Percentiles rank a stretch among this genome's conserved stretches.
These are phyloP conservation scores for Camellia japonica DNA, from an alignment of 148 eudicot genomes.

Conservation along the genomic window DNA sequence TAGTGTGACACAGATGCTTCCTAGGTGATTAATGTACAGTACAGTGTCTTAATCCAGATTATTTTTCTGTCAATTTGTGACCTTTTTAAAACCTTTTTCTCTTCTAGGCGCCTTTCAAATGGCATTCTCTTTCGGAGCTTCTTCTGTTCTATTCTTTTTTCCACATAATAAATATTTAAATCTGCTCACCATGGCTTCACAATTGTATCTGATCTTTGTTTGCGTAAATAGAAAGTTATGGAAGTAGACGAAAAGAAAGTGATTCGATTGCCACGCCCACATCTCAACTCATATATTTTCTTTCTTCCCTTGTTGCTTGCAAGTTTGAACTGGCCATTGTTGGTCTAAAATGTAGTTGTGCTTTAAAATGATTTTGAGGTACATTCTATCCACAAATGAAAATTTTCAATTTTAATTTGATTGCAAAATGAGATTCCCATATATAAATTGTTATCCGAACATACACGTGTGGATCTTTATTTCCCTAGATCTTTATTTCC, in stretches of 20 bases:
- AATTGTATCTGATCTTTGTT: neutral
- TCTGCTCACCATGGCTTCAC: neutral
- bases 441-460: neutral
- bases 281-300: neutral
- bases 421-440: no score
- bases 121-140: neutral
- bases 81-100: neutral
- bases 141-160: neutral
- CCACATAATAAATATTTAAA: neutral
- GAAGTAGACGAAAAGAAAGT: neutral
- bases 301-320: neutral
- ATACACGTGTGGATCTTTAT: no score
- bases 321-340: no score
- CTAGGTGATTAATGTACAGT: slow-evolving; percentile 27
- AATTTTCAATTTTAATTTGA: no score
- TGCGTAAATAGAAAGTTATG: neutral
- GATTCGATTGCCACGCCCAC: neutral
- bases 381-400: no score
- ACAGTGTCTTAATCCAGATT: neutral
- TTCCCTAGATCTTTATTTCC: no score
- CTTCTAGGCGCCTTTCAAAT: neutral
- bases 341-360: no score
- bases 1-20: slow-evolving; percentile 27
- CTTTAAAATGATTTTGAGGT: no score
- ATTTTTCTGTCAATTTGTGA: neutral